These are phyloP conservation scores for Phytopythium helicoides DNA, from an alignment of 352 stramenopile genomes.

Conservation along the genomic window DNA sequence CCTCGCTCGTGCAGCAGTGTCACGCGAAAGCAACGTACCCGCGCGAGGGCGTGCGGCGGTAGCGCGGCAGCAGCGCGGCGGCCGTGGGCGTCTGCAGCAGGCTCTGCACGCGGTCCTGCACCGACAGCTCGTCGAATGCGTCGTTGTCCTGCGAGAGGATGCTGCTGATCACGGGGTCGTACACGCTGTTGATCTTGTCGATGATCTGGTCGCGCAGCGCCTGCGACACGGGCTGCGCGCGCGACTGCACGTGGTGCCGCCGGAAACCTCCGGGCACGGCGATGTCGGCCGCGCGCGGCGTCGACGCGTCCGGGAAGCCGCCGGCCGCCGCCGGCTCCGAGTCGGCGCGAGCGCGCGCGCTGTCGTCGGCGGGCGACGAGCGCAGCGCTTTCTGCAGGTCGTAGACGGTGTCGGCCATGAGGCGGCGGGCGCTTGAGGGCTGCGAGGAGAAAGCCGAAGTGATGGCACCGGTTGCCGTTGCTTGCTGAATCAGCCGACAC, in stretches of 20 bases:
- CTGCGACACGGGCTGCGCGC: slow-evolving; percentile 31
- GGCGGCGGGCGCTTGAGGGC: slow-evolving; percentile 1
- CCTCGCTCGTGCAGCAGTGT: slow-evolving; percentile 2
- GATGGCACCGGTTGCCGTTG: background rate
- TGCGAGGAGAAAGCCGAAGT: slow-evolving; percentile 5
- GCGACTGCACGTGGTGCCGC: slow-evolving; percentile 59
- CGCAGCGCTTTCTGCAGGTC: slow-evolving; percentile 50
- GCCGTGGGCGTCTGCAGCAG: slow-evolving; percentile 66
- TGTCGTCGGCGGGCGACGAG: slow-evolving; percentile 21
- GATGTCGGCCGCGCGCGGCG: slow-evolving; percentile 55
- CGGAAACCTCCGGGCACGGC: slow-evolving; percentile 69
- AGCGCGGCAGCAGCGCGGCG: slow-evolving; percentile 22
- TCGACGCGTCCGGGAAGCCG: slow-evolving; percentile 27
- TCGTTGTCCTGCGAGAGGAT: slow-evolving; percentile 85
- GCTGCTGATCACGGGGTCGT: slow-evolving; percentile 81
- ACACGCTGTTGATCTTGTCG: slow-evolving; percentile 67
- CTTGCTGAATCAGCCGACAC: background rate
- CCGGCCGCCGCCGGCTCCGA: slow-evolving; percentile 40
- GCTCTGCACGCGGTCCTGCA: slow-evolving; percentile 59
- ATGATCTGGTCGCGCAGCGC: slow-evolving; percentile 68
- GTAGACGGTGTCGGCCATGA: slow-evolving; percentile 46
- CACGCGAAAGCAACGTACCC: slow-evolving; percentile 11
- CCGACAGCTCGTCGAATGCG: slow-evolving; percentile 68
- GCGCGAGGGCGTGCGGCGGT: slow-evolving; percentile 20
- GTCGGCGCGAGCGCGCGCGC: slow-evolving; percentile 35